These are phyloP conservation scores for Rhododendron molle DNA, from an alignment of 148 eudicot species.

Conservation along the genomic window DNA sequence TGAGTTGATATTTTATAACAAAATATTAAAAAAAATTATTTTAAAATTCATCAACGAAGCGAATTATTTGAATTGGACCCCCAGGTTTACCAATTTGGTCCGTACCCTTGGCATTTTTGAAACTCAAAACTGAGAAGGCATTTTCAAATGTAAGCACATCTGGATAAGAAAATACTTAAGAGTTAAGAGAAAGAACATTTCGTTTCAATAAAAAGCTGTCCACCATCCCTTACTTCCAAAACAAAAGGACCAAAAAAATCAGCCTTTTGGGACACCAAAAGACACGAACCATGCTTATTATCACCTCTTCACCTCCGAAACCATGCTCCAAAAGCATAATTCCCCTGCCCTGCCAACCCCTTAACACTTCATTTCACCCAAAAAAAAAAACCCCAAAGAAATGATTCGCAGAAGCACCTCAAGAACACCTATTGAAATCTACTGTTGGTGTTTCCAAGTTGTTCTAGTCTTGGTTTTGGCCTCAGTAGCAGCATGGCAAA, in stretches of 20 bases:
- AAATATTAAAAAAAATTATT: too few species aligned
- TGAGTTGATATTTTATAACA: too few species aligned
- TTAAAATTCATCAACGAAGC: too few species aligned
- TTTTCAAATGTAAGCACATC: background rate
- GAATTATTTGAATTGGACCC: too few species aligned
- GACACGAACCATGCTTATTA: background rate
- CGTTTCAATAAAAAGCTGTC: background rate
- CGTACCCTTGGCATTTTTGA: too few species aligned
- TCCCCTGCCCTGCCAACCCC: background rate
- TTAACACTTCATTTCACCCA: background rate
- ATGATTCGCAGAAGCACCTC: constrained; percentile 13
- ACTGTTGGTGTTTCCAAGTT: constrained; percentile 25
- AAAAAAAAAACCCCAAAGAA: background rate
- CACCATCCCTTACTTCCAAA: background rate
- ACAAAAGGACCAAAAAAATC: background rate
- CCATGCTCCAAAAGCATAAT: background rate
- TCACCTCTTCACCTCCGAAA: background rate
- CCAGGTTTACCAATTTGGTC: too few species aligned
- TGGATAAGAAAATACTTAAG: too few species aligned
- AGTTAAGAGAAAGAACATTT: background rate
- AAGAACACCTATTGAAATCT: background rate
- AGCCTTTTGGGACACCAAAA: background rate
- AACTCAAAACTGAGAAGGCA: background rate
- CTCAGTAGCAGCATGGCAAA: constrained; percentile 17
- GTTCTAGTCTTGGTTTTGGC: constrained; percentile 10